Conservation (phyloP, 441 rosid genomes). For the Biscutella auriculata region DNA sequence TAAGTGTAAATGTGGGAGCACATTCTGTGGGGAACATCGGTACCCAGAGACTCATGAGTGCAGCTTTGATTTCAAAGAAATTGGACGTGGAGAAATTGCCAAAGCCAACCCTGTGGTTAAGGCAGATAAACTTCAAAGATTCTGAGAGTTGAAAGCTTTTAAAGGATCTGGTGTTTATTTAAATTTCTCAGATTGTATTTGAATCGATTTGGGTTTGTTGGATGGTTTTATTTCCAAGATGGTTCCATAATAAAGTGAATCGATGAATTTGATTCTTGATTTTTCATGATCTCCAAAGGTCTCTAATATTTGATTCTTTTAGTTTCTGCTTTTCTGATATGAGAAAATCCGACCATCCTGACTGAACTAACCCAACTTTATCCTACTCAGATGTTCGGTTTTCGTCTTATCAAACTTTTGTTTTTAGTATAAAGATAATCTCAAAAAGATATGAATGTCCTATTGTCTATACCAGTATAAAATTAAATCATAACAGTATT, state of each 20-base stretch:
- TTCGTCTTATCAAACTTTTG: too few relatives aligned
- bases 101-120: slow-evolving; percentile 62
- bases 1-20: slow-evolving; percentile 61
- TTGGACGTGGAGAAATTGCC: slow-evolving; percentile 49
- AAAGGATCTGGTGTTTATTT: background rate
- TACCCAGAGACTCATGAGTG: slow-evolving; percentile 71
- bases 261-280: background rate
- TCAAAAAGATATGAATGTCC: too few relatives aligned
- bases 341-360: background rate
- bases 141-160: slow-evolving; percentile 30
- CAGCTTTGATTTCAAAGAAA: slow-evolving; percentile 52
- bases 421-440: too few relatives aligned
- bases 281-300: background rate
- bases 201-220: slow-evolving; percentile 9
- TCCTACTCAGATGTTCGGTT: too few relatives aligned
- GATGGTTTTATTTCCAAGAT: background rate
- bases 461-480: too few relatives aligned
- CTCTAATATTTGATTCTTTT: background rate
- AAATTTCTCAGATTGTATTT: background rate
- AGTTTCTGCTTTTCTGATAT: background rate
- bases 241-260: slow-evolving; percentile 20
- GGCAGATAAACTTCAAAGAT: slow-evolving; percentile 61
- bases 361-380: background rate
- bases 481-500: too few relatives aligned
- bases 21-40: slow-evolving; percentile 60